Evolutionary conservation across 2,329 filamentous ascomycete genomes (phyloP), one percentile per base, ranked within the genome.

Genomic region (Penicillium sp.): DNA sequence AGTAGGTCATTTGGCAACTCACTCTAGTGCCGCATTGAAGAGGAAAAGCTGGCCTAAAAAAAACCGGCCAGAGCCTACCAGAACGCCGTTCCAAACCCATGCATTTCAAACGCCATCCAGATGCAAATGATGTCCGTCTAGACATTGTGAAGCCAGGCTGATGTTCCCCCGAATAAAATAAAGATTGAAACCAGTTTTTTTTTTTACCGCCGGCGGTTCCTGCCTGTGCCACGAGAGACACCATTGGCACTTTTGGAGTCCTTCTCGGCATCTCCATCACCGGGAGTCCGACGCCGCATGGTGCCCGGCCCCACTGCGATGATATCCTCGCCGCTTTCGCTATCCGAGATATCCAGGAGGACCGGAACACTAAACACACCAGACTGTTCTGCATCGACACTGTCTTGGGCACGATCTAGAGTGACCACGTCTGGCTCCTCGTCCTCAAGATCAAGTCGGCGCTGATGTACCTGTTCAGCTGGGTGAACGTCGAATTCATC

Each of bases 401-500:
- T 85, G 22, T 81, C 83, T 70, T 88, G 87, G 30, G 85, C 83
- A 40, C 84, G 84, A 61, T 93, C 90, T 48, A 92, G 82, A 0
- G 91, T 93, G 59, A 97, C 80, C 1, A 97, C 92, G 71, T 99
- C 95, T 4, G 98, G 89, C 60, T 93, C 89, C 75, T 98, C 95
- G 70, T 98, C 95, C 78, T 99, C 95, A 13, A 90, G 85, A 73
- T 98, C 93, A 2, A 98, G 83, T 46, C 93, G 87, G 33, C 94
- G 87, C 76, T 97, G 94, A 73, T 96, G 92, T 58, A 98, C 89
- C 76, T 98, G 94, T 73, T 97, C 94, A 60, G 94, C 89, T 0
- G 93, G 93, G 73, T 98, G 95, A 59, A 98, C 96, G 76, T 99
- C 96, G 70, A 99, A 99, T 74, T 99, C 95, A 74, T 99, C 95